phyloP scores from a whole-genome alignment of 1,139 yeast species.

The Tardiomyces digboiensis region DNA sequence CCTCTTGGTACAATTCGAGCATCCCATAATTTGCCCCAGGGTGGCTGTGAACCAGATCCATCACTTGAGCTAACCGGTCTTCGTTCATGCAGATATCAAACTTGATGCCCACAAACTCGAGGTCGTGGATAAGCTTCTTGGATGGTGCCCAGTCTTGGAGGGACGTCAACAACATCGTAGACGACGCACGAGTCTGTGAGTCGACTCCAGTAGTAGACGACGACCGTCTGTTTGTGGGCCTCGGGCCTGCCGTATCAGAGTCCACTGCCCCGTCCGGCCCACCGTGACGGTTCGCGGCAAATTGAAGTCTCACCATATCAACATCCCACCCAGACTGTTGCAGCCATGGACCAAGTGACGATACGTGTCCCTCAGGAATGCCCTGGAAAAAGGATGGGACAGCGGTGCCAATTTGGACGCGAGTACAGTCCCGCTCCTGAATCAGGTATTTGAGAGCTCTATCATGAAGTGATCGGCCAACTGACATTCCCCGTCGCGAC shows the following conservation, averaged over 20 bases:
- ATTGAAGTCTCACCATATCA: constrained; percentile 5
- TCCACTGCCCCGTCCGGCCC: not conserved
- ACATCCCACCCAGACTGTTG: constrained; percentile 18
- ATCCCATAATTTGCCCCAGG: constrained; percentile 18
- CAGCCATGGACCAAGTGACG: not conserved
- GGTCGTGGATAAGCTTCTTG: constrained; percentile 43
- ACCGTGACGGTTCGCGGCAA: not conserved
- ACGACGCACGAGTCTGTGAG: not conserved
- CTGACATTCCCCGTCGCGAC: constrained; percentile 45
- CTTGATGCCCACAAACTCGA: constrained; percentile 50
- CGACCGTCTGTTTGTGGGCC: too few relatives aligned
- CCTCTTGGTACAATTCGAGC: constrained; percentile 20
- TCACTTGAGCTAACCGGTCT: constrained; percentile 16
- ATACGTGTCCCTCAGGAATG: constrained; percentile 10
- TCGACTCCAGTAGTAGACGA: not conserved
- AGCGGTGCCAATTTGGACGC: constrained; percentile 39
- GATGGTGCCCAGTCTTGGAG: constrained; percentile 41
- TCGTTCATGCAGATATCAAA: constrained; percentile 40
- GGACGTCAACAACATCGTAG: constrained; percentile 15
- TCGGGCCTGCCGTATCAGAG: too few relatives aligned
- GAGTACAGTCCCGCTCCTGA: constrained; percentile 36
- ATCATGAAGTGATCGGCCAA: constrained; percentile 48
- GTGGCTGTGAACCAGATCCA: constrained; percentile 21
- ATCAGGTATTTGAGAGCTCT: constrained; percentile 45
- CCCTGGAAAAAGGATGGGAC: constrained; percentile 45